Conservation (phyloP, 495 filamentous ascomycete genomes). For the Letharia columbiana region DNA sequence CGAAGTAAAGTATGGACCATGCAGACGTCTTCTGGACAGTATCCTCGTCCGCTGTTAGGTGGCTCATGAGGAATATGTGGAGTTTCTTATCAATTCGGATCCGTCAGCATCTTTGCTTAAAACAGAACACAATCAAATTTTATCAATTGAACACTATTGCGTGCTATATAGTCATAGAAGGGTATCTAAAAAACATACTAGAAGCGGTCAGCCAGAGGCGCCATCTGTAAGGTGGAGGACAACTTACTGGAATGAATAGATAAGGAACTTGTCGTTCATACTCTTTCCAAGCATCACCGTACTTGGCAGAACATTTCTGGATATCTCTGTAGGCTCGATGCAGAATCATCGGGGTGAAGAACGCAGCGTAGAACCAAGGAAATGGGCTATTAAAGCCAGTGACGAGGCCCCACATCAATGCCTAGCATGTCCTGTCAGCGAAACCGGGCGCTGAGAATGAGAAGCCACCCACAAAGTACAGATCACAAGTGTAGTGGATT, state of each 20-base stretch:
- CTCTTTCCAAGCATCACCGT: conserved; percentile 85
- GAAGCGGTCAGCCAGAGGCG: conserved; percentile 12
- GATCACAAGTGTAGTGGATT: conserved; percentile 89
- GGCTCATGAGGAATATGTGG: background rate
- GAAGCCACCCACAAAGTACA: conserved; percentile 57
- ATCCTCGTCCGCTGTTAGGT: background rate
- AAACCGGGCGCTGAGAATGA: conserved; percentile 13
- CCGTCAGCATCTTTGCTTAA: background rate
- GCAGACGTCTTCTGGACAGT: background rate
- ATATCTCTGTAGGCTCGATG: conserved; percentile 86
- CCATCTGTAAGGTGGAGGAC: background rate
- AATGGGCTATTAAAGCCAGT: conserved; percentile 71
- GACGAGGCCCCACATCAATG: conserved; percentile 54
- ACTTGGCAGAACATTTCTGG: conserved; percentile 72
- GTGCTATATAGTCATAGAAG: conserved; percentile 2
- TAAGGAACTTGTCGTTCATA: conserved; percentile 85
- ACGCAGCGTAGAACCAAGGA: conserved; percentile 94
- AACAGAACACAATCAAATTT: background rate
- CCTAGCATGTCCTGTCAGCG: conserved; percentile 16
- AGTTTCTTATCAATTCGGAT: background rate
- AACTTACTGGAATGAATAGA: conserved; percentile 89
- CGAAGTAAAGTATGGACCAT: background rate
- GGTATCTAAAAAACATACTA: conserved; percentile 34
- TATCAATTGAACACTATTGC: background rate
- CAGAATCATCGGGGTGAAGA: conserved; percentile 85